These are phyloP conservation scores for Calocera viscosa DNA, from an alignment of 768 basidiomycete genomes.

Conservation along the genomic window DNA sequence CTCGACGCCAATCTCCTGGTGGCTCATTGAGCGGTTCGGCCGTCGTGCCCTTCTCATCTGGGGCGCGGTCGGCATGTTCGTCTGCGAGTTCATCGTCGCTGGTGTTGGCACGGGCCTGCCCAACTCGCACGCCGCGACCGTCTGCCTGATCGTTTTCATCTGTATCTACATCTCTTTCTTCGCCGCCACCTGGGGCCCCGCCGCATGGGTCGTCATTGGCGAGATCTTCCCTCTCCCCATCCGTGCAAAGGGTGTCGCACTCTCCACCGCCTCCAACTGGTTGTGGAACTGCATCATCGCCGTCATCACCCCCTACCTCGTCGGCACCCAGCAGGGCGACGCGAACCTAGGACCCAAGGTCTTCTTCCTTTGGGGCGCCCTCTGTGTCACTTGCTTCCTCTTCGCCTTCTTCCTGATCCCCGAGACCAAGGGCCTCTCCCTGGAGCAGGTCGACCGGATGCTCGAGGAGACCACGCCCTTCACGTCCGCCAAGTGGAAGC, in stretches of 20 bases:
- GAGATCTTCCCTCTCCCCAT: constrained; percentile 73
- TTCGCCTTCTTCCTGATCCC: constrained; percentile 28
- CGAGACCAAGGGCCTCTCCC: constrained; percentile 26
- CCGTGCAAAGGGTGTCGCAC: constrained; percentile 67
- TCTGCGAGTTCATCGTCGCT: constrained; percentile 18
- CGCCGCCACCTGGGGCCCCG: constrained; percentile 59
- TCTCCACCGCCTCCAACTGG: constrained; percentile 82
- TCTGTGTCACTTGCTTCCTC: constrained; percentile 16
- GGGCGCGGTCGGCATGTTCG: constrained; percentile 13
- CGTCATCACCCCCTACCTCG: constrained; percentile 10
- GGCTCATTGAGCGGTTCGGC: constrained; percentile 17
- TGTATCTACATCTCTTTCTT: constrained; percentile 40
- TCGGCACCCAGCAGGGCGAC: not conserved
- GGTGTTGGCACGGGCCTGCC: constrained; percentile 13
- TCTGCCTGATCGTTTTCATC: constrained; percentile 25
- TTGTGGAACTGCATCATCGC: constrained; percentile 48
- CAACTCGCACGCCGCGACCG: constrained; percentile 5
- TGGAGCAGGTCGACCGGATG: constrained; percentile 20
- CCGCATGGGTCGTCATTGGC: constrained; percentile 32
- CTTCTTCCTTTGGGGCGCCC: constrained; percentile 6
- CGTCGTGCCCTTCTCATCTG: constrained; percentile 14
- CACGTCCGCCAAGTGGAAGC: not conserved
- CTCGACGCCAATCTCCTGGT: constrained; percentile 17
- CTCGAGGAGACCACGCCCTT: constrained; percentile 2
- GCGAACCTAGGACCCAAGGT: not conserved